A percentile compares a stretch with the other conserved stretches of the same genome.
These are phyloP conservation scores for Boletus sp. DNA, from an alignment of 768 basidiomycete species.

Conservation along the genomic window DNA sequence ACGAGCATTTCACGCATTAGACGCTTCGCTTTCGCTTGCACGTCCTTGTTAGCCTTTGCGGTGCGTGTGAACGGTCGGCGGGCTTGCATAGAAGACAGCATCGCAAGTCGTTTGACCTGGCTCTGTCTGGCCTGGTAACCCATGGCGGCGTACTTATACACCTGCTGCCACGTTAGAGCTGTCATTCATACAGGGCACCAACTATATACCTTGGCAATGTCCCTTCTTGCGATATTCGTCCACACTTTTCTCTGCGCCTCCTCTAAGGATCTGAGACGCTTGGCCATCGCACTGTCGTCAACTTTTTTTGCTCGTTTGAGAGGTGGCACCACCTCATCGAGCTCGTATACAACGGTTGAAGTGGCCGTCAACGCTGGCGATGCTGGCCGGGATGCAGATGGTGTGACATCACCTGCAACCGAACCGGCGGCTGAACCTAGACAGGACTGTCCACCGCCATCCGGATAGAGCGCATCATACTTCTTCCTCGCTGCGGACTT, in stretches of 20 bases:
- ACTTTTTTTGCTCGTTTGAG: constrained; percentile 75
- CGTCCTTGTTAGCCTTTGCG: constrained; percentile 75
- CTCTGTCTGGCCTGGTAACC: constrained; percentile 64
- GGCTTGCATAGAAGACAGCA: constrained; percentile 71
- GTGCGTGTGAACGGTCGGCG: constrained; percentile 72
- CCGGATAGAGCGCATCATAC: constrained; percentile 46
- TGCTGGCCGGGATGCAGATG: constrained; percentile 62
- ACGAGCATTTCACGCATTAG: constrained; percentile 95
- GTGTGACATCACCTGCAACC: constrained; percentile 67
- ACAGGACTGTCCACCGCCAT: constrained; percentile 48
- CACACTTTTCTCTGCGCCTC: constrained; percentile 87
- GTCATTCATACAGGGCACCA: background rate
- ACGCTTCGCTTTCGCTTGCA: constrained; percentile 80
- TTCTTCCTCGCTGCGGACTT: constrained; percentile 58
- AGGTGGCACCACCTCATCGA: constrained; percentile 66
- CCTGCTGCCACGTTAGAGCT: constrained; percentile 41
- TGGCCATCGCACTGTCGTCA: constrained; percentile 67
- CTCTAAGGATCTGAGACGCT: constrained; percentile 73
- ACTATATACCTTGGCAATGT: constrained; percentile 69
- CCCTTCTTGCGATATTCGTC: constrained; percentile 82
- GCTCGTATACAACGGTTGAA: constrained; percentile 64
- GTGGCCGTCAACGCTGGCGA: constrained; percentile 57
- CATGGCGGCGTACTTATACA: constrained; percentile 70
- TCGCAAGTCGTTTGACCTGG: constrained; percentile 74
- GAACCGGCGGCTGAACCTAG: constrained; percentile 47